phyloP scores from a whole-genome alignment of 768 basidiomycete species.

The Mycena venus region DNA sequence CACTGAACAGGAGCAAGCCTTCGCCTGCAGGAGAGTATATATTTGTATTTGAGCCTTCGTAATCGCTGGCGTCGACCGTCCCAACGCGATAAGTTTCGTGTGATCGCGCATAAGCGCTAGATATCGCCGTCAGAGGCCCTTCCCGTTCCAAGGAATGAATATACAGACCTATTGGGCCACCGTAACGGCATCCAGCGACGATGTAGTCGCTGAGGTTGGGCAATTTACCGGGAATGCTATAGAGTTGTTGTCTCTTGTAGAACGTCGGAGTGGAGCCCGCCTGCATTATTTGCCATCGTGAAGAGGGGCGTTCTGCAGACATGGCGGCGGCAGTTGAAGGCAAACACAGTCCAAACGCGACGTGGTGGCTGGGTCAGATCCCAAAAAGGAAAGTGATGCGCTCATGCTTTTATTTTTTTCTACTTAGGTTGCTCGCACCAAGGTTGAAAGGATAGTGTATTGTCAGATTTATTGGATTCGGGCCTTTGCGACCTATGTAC shows the following conservation, averaged over 20 bases:
- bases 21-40: constrained; percentile 91
- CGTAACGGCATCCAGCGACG: constrained; percentile 85
- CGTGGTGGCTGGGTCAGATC: neutral
- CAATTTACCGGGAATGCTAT: constrained; percentile 84
- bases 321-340: neutral
- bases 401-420: neutral
- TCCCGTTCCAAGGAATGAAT: constrained; percentile 14
- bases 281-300: constrained; percentile 93
- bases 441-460: too few relatives aligned
- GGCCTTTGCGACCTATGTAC: constrained; percentile 2
- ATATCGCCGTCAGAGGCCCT: constrained; percentile 7
- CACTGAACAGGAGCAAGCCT: constrained; percentile 75
- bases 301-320: constrained; percentile 74
- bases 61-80: constrained; percentile 66
- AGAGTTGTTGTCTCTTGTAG: constrained; percentile 88
- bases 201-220: constrained; percentile 85
- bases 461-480: neutral
- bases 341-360: neutral
- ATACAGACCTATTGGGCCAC: constrained; percentile 87
- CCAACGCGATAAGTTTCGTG: constrained; percentile 82
- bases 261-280: constrained; percentile 90
- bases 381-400: neutral
- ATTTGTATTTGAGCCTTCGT: constrained; percentile 89
- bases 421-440: neutral
- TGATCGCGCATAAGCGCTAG: constrained; percentile 91